These are phyloP conservation scores for Syzygium oleosum DNA, from an alignment of 345 rosid genomes.

Conservation along the genomic window DNA sequence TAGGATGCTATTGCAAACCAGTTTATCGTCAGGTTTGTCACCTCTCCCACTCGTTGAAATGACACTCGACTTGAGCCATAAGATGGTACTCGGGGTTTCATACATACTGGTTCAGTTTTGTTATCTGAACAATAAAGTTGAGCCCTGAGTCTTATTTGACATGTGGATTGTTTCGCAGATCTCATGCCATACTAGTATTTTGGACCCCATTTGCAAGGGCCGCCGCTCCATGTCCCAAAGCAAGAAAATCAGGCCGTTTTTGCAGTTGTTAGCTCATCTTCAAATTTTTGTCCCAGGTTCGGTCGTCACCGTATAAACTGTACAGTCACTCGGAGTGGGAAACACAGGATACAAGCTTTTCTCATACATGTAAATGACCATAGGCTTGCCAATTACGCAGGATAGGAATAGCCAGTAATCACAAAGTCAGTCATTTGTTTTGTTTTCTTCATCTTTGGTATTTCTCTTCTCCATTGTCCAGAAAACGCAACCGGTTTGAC, in stretches of 20 bases:
- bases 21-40: neutral
- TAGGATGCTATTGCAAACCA: slow-evolving; percentile 4
- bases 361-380: neutral
- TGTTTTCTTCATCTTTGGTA: neutral
- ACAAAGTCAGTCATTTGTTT: neutral
- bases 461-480: neutral
- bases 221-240: neutral
- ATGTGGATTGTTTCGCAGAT: neutral
- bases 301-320: neutral
- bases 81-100: neutral
- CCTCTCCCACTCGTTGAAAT: neutral
- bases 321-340: neutral
- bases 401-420: neutral
- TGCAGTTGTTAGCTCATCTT: neutral
- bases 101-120: neutral
- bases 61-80: neutral
- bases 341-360: neutral
- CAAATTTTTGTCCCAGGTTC: neutral
- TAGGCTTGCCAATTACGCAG: neutral
- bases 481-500: neutral
- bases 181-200: neutral
- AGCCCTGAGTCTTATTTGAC: neutral
- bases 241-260: neutral
- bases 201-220: neutral
- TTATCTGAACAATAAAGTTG: neutral